Evolutionary conservation across 2,329 filamentous ascomycete genomes (phyloP).

Genomic region (Fusarium pseudoanthophilum): DNA sequence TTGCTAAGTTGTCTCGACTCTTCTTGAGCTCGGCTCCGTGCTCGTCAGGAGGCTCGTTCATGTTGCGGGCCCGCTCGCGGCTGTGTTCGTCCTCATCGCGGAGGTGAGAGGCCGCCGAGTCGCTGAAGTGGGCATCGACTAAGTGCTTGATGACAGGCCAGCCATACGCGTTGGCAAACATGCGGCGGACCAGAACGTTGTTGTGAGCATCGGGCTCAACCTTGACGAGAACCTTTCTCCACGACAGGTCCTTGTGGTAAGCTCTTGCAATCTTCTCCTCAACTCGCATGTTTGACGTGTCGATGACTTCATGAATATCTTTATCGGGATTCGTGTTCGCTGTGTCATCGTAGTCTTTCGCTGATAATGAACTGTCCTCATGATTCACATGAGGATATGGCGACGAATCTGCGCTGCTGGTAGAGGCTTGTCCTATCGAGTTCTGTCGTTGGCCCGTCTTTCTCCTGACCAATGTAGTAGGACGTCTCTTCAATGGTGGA

Average conservation of each 20-base stretch:
- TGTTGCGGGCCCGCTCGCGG: slow-evolving; percentile 74
- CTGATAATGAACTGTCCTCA: slow-evolving; percentile 57
- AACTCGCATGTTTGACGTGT: slow-evolving; percentile 81
- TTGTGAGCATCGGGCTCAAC: slow-evolving; percentile 98
- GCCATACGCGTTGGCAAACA: slow-evolving; percentile 96
- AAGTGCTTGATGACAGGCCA: slow-evolving; percentile 98
- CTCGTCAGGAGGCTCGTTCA: slow-evolving; percentile 64
- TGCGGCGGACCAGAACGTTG: slow-evolving; percentile 95
- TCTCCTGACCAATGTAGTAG: slow-evolving; percentile 50
- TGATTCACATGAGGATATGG: slow-evolving; percentile 51
- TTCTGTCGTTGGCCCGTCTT: slow-evolving; percentile 45
- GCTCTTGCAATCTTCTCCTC: slow-evolving; percentile 98
- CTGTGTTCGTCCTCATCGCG: slow-evolving; percentile 74
- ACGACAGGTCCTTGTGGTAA: slow-evolving; percentile 90
- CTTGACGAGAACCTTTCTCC: slow-evolving; percentile 96
- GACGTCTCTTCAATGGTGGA: slow-evolving; percentile 72
- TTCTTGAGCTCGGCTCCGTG: slow-evolving; percentile 73
- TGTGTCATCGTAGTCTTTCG: slow-evolving; percentile 64
- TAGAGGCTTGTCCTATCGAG: slow-evolving; percentile 39
- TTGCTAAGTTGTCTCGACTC: slow-evolving; percentile 35
- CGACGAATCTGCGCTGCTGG: slow-evolving; percentile 48
- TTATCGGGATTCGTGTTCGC: slow-evolving; percentile 59
- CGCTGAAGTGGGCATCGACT: slow-evolving; percentile 92
- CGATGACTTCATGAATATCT: slow-evolving; percentile 54
- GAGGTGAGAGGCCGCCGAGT: slow-evolving; percentile 69